A percentile compares a stretch with the other conserved stretches of the same genome.
Evolutionary conservation across 2,329 filamentous ascomycete species (phyloP).

Genomic region (Magnaporthales sp.): DNA sequence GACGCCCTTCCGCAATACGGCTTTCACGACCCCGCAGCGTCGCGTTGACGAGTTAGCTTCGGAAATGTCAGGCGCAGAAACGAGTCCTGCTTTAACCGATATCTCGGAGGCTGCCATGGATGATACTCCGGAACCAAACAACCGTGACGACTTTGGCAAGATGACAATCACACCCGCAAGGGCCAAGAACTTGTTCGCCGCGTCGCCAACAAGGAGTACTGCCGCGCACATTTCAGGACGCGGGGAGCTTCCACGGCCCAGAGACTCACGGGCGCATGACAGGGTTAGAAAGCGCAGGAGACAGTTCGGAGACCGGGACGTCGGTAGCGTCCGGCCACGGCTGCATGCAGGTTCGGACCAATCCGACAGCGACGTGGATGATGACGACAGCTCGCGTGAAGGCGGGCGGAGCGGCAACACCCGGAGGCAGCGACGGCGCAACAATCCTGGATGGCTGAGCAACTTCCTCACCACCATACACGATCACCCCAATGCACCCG

Average conservation of each 20-base stretch:
- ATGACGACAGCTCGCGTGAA: constrained; percentile 13
- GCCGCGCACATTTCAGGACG: constrained; percentile 38
- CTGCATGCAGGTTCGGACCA: constrained; percentile 38
- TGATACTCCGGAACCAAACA: constrained; percentile 44
- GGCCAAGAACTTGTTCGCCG: constrained; percentile 19
- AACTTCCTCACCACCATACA: constrained; percentile 42
- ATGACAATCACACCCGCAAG: constrained; percentile 39
- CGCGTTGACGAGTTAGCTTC: constrained; percentile 45
- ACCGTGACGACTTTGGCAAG: constrained; percentile 28
- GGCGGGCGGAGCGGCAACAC: constrained; percentile 8
- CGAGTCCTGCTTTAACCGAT: constrained; percentile 52
- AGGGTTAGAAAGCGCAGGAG: constrained; percentile 47
- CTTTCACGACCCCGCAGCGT: constrained; percentile 55
- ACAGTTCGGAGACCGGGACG: constrained; percentile 40
- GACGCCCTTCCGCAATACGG: constrained; percentile 51
- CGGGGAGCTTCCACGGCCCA: constrained; percentile 52
- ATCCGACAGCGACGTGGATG: constrained; percentile 34
- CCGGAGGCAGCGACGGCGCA: constrained; percentile 4
- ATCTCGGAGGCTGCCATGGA: constrained; percentile 38
- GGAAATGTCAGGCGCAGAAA: constrained; percentile 48
- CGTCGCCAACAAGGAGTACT: constrained; percentile 1
- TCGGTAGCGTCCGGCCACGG: constrained; percentile 39
- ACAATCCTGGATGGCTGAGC: constrained; percentile 26
- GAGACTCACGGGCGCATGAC: constrained; percentile 29
- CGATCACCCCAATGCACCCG: constrained; percentile 49